Evolutionary conservation across 106 monocot genomes (phyloP), one percentile per base, ranked within the genome.

Genomic region (Amphibolis antarctica): DNA sequence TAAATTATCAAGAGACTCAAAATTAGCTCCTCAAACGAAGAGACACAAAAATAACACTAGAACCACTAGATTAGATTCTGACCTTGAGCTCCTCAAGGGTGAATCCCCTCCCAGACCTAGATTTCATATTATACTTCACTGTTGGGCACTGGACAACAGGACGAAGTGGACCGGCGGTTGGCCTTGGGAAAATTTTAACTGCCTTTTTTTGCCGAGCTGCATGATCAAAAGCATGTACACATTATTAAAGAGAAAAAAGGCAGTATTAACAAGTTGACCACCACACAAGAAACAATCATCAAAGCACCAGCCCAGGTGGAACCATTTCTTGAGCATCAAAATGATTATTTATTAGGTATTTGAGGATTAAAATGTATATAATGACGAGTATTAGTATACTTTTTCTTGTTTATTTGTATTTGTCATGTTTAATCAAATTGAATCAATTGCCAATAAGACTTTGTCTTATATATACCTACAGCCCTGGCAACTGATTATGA

Each of bases 201-300:
- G 81, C 85, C 46, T 86, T 82, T 70, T 86, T 86, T 60, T 76
- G 85, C 53, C 81, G 46, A 18, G 81, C 85, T 81, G 73, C 44
- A 76, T 18, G 23, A 18, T 29, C 23, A 42, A 47, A 10, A 21
- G 12, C 20, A 51, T 53, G 42, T 11, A 5, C 1, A 28, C 55
- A 28, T 42, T 31, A 42, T 30, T 23, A 15, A 30, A 55, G 12
- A 55, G 14, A 45, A 65, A 59, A 48, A 0, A 7, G n/a, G 21
- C 21, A 24, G 10, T 26, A 55, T 0, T 5, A 24, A n/a, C 44
- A 21, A 43, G 43, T 2, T 11, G n/a, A 27, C 26, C 25, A 25
- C 0, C 27, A 57, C 24, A 22, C 0, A 4, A 20, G 7, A 55
- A 23, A 3, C 21, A 23, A 14, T 36, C 22, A 53, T 44, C 22